phyloP scores from a whole-genome alignment of 2,329 filamentous ascomycete genomes.

The Proliferodiscus dingleyae region DNA sequence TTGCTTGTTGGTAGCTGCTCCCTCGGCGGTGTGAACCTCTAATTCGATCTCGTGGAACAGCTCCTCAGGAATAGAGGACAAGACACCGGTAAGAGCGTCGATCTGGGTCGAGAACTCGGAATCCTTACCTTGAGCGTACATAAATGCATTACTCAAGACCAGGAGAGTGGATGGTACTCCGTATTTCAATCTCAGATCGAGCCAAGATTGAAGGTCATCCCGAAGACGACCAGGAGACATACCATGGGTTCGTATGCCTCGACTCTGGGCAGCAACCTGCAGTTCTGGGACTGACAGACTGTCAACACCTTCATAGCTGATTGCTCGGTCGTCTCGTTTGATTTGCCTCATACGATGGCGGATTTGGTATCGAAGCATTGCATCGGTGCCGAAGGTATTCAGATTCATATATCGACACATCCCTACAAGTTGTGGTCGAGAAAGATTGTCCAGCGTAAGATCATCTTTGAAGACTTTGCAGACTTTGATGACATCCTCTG shows the following conservation, averaged over 20 bases:
- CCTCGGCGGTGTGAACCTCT: conserved; percentile 94
- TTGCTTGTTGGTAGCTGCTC: conserved; percentile 97
- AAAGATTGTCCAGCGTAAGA: conserved; percentile 93
- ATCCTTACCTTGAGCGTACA: conserved; percentile 84
- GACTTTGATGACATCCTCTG: conserved; percentile 92
- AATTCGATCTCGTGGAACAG: conserved; percentile 99
- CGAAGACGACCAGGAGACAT: conserved; percentile 84
- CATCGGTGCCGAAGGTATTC: conserved; percentile 93
- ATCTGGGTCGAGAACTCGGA: conserved; percentile 83
- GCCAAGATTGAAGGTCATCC: conserved; percentile 88
- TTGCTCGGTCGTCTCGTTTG: conserved; percentile 94
- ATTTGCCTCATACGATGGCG: conserved; percentile 98
- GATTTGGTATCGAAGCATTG: conserved; percentile 95
- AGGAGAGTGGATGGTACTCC: conserved; percentile 94
- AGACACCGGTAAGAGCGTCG: conserved; percentile 83
- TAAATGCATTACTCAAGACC: conserved; percentile 94
- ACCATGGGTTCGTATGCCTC: conserved; percentile 87
- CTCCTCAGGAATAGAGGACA: conserved; percentile 94
- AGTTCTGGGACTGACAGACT: conserved; percentile 90
- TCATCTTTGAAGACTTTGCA: conserved; percentile 99
- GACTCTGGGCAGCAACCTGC: conserved; percentile 85
- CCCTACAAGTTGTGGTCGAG: conserved; percentile 87
- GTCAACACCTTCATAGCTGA: conserved; percentile 89
- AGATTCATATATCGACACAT: conserved; percentile 99
- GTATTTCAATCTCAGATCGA: conserved; percentile 87